A percentile compares a stretch with the other conserved stretches of the same genome.
These are phyloP conservation scores for Westerdykella sp. DNA, from an alignment of 2,329 filamentous ascomycete species.

Conservation along the genomic window DNA sequence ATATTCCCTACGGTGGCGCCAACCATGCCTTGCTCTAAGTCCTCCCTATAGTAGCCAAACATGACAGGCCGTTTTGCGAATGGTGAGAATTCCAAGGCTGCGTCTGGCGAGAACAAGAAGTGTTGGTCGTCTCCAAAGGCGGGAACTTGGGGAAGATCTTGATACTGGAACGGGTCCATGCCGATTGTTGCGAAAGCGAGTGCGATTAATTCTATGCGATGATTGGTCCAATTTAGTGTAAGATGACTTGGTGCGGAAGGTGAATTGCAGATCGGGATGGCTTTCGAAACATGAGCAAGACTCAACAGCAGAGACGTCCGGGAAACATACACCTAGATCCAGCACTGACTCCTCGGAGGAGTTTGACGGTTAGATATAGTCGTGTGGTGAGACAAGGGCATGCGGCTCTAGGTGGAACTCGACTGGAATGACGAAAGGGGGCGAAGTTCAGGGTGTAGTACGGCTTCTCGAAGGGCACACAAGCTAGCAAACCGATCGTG, in stretches of 20 bases:
- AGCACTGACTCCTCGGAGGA: not conserved
- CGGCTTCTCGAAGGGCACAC: conserved; percentile 17
- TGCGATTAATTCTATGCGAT: not conserved
- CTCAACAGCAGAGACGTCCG: not conserved
- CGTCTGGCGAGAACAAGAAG: not conserved
- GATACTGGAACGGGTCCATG: conserved; percentile 14
- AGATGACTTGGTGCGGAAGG: not conserved
- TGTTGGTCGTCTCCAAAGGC: conserved; percentile 17
- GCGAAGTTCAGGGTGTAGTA: conserved; percentile 20
- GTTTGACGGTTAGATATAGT: not conserved
- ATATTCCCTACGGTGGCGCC: not conserved
- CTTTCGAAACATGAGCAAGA: conserved; percentile 2
- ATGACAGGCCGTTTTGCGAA: no score
- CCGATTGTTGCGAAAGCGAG: not conserved
- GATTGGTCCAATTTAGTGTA: not conserved
- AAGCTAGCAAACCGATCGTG: conserved; percentile 10
- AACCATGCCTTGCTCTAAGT: no score
- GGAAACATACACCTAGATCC: no score
- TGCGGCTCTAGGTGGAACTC: not conserved
- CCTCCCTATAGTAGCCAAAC: no score
- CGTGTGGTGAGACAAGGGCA: not conserved
- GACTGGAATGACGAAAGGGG: conserved; percentile 14
- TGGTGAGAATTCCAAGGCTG: no score
- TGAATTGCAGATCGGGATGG: not conserved
- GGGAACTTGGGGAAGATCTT: conserved; percentile 28